Percentiles rank a stretch among this genome's conserved stretches.
These are phyloP conservation scores for Leishmania tarentolae DNA, from an alignment of 208 protist genomes.

Conservation along the genomic window DNA sequence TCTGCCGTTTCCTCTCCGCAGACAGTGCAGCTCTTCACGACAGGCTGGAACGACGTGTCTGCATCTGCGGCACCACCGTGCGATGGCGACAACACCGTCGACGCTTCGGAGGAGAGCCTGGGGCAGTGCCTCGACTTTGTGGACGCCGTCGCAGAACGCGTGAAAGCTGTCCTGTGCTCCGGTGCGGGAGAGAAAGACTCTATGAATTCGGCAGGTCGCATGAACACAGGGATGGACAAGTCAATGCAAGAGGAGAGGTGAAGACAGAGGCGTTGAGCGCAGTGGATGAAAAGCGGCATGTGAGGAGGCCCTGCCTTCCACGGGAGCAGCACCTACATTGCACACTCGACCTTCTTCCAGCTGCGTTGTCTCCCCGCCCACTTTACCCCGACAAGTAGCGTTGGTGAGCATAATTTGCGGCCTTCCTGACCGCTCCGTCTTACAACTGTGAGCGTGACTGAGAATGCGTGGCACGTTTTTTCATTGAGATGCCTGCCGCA, in stretches of 20 bases:
- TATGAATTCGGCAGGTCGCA: background rate
- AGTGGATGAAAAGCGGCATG: background rate
- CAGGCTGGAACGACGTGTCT: conserved; percentile 47
- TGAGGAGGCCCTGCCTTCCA: background rate
- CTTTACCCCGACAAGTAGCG: too few species aligned
- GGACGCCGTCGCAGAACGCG: conserved; percentile 19
- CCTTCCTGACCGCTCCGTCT: background rate
- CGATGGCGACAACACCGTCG: background rate
- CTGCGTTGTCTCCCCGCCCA: background rate
- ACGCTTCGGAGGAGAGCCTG: conserved; percentile 21
- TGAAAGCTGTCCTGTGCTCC: background rate
- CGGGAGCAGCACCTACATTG: background rate
- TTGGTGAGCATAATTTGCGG: background rate
- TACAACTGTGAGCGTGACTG: background rate
- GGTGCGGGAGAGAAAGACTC: background rate
- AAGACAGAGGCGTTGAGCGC: background rate
- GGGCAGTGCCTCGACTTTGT: conserved; percentile 35
- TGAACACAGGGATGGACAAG: background rate
- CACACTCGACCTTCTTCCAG: background rate
- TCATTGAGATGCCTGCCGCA: background rate
- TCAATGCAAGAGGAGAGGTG: background rate
- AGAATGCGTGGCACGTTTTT: background rate
- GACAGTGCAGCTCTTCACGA: conserved; percentile 35
- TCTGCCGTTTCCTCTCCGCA: conserved; percentile 30
- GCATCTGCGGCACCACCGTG: background rate